A percentile compares a stretch with the other conserved stretches of the same genome.
Evolutionary conservation across 371 early-diverging fungal genomes (phyloP).

Genomic region (Cokeromyces recurvatus): DNA sequence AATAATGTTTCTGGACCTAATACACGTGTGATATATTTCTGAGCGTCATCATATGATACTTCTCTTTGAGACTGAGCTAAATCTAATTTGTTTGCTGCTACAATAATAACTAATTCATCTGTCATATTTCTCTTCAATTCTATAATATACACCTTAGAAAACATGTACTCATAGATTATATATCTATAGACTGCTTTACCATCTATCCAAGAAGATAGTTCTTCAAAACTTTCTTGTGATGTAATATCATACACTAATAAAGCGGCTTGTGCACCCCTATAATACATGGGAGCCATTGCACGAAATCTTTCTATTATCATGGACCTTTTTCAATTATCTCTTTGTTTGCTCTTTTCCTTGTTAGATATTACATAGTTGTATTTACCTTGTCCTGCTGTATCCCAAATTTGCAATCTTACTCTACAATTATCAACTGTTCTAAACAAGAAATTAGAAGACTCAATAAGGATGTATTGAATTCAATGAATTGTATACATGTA

Average conservation of each 20-base stretch:
- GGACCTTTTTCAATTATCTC: slow-evolving; percentile 3
- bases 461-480: too few species aligned
- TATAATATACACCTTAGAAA: too few species aligned
- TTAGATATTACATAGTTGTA: neutral
- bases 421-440: slow-evolving; percentile 65
- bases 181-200: slow-evolving; percentile 19
- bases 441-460: slow-evolving; percentile 4
- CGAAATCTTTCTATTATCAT: slow-evolving; percentile 50
- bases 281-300: slow-evolving; percentile 77
- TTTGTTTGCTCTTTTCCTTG: neutral
- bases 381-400: slow-evolving; percentile 66
- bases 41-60: slow-evolving; percentile 53
- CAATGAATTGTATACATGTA: neutral
- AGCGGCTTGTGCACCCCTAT: slow-evolving; percentile 72
- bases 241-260: slow-evolving; percentile 65
- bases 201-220: slow-evolving; percentile 65
- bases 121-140: slow-evolving; percentile 71
- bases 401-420: slow-evolving; percentile 69
- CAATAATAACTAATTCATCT: slow-evolving; percentile 63
- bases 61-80: slow-evolving; percentile 56
- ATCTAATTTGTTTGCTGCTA: slow-evolving; percentile 77
- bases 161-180: too few species aligned
- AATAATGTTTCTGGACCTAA: slow-evolving; percentile 56
- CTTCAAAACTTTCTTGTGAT: slow-evolving; percentile 55
- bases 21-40: slow-evolving; percentile 54